Base-by-base conservation (phyloP, 73 alveolate genomes). In the Symbiodinium natans region DNA sequence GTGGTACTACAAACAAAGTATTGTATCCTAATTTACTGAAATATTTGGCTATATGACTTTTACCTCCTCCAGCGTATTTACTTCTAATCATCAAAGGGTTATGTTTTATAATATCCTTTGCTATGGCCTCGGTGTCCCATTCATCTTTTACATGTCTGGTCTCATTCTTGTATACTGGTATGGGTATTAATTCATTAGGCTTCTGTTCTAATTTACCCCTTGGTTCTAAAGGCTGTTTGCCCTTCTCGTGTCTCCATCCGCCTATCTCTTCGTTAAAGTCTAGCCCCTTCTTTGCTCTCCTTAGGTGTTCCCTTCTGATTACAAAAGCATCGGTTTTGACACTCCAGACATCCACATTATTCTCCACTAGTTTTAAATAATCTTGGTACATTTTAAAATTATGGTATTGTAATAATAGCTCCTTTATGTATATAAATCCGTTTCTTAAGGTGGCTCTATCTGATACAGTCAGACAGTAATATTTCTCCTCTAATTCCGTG, bases 311-410 rank as follows among this genome's bases (percentile, higher is more conserved):
- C 33, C 33, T 19, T 19, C 41, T 29, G 41, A 82, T 38, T 38
- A 82, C 88, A 39, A 82, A 82, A 11, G 88, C 88, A 82, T 82
- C 88, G 21, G 88, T 39, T 82, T 82, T 82, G 56, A 27, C 54
- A 63, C 80, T 63, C 31, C 80, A 63, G 31, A 63, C 80, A 63
- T 25, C 43, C 41, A 83, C 73, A 27, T 33, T 36, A 41, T 23
- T 42, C 36, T 9, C 21, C 43, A 23, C 34, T 9, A 83, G 29
- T 33, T 83, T 39, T 17, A 38, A 17, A 17, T 19, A 82, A 46
- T 39, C 88, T 3, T 15, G n/a, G 33, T 82, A 19, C 59, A 82
- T 39, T 19, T 27, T 82, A 29, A 82, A 82, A 42, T 82, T 82
- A 39, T 82, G 80, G 80, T 63, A 39, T 39, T 82, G 63, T 39